Evolutionary conservation across 345 rosid species (phyloP), one percentile per base, ranked within the genome.

Genomic region (Hibiscus mutabilis): DNA sequence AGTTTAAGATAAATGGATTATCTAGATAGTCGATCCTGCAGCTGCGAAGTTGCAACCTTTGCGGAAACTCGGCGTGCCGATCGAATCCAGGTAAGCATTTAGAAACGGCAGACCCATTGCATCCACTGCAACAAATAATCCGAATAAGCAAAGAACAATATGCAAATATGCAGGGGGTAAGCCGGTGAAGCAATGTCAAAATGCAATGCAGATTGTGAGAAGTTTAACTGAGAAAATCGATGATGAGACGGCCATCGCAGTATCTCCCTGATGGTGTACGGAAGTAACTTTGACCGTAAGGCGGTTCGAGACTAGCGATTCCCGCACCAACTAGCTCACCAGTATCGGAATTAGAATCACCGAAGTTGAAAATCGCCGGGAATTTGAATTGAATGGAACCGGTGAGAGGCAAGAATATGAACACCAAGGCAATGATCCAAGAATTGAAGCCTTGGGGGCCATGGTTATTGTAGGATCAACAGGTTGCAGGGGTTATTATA

Each of bases 281-380:
- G 82, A 95, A 95, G 80, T 89, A 82, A 78, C 60, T 76, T 31
- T 82, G 75, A 7, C 99, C 97, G 75, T 92, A 69, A 0, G 99
- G 97, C 19, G 83, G 88, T 13, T 58, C 65, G 27, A 95, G 75
- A 77, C 21, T 82, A 72, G 85, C 89, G 44, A 89, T 76, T 21
- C 93, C 97, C 1, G 92, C 81, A 13, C 91, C 82, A 13, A 90
- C 83, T 29, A 90, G 92, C 55, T 84, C 84, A 22, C 97, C 97
- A 0, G 99, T 86, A 66, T 95, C 99, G 0, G 97, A 92, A 77
- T 95, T 95, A 0, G 99, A 95, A 55, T 94, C 97, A 3, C 96
- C 98, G 66, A 94, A 90, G 89, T 94, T 91, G 82, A 90, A 88
- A 73, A 88, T 79, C 59, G 89, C 77, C 2, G 95, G 97, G 65